Percentiles rank a stretch among this genome's conserved stretches.
These are phyloP conservation scores for Linderina pennispora DNA, from an alignment of 192 early-diverging fungal genomes.

Conservation along the genomic window DNA sequence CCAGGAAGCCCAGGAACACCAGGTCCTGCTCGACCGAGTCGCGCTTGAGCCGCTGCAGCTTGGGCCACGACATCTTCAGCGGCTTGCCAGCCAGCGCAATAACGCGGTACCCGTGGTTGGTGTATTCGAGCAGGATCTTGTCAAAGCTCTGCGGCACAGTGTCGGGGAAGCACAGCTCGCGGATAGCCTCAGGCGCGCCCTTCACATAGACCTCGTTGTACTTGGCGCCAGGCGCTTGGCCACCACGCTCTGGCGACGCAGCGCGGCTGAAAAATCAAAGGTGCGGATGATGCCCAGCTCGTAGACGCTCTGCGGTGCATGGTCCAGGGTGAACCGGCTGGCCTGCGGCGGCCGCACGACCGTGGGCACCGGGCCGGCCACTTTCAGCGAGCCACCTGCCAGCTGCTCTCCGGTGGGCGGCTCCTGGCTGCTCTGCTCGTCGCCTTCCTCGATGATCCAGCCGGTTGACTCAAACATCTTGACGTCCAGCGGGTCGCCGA, in stretches of 20 bases:
- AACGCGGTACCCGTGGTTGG: constrained; percentile 95
- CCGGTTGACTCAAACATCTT: constrained; percentile 97
- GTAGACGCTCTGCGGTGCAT: constrained; percentile 33
- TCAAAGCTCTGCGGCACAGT: constrained; percentile 84
- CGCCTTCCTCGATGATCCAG: constrained; percentile 91
- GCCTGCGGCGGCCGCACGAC: constrained; percentile 83
- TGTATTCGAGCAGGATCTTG: constrained; percentile 72
- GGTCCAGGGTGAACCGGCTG: constrained; percentile 53
- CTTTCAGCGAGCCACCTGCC: background rate
- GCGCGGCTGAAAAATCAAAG: constrained; percentile 88
- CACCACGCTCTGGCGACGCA: constrained; percentile 92
- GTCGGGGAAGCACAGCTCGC: constrained; percentile 76
- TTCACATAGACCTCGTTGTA: constrained; percentile 81
- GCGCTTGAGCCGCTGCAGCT: constrained; percentile 67
- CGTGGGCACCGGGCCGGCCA: constrained; percentile 55
- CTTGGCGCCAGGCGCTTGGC: constrained; percentile 59
- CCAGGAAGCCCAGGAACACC: constrained; percentile 88
- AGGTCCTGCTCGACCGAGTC: constrained; percentile 81
- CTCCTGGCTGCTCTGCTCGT: constrained; percentile 27
- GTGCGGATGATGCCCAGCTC: constrained; percentile 79
- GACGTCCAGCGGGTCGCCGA: constrained; percentile 95
- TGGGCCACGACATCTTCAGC: constrained; percentile 64
- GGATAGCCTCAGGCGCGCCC: constrained; percentile 96
- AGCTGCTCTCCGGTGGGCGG: background rate
- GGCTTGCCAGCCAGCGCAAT: constrained; percentile 85